A percentile compares a stretch with the other conserved stretches of the same genome.
phyloP scores from a whole-genome alignment of 208 protist genomes.

The Leishmania mexicana region DNA sequence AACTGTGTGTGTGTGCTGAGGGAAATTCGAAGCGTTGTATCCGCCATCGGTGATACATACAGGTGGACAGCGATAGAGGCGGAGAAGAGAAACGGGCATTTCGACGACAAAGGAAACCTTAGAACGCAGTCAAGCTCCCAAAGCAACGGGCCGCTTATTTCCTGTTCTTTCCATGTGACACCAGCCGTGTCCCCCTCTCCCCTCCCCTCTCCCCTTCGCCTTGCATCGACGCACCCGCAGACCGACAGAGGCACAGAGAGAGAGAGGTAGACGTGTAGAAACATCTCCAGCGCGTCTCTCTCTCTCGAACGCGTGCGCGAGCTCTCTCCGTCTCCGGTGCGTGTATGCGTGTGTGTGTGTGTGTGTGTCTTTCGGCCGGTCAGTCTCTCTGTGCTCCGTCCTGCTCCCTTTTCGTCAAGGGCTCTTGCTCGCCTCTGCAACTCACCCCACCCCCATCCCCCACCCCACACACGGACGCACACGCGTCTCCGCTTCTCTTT shows the following conservation, averaged over 20 bases:
- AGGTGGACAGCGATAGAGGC: no score
- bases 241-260: background rate
- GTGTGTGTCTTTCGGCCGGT: background rate
- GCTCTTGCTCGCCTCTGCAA: no score
- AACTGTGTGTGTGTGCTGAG: background rate
- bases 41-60: no score
- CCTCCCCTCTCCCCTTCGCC: background rate
- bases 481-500: no score
- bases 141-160: background rate
- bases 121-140: background rate
- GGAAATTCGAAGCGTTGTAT: background rate
- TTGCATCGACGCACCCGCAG: background rate
- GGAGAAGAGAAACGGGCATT: no score
- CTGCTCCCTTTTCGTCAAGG: background rate
- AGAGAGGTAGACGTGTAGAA: background rate
- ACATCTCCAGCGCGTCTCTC: slow-evolving; percentile 1
- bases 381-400: background rate
- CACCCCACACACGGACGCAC: no score
- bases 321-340: background rate
- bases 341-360: no score
- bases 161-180: background rate
- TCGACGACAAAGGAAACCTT: background rate
- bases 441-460: no score
- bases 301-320: background rate
- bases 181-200: background rate